phyloP scores from a whole-genome alignment of 306 rosid genomes.

The Fragaria ananassa region DNA sequence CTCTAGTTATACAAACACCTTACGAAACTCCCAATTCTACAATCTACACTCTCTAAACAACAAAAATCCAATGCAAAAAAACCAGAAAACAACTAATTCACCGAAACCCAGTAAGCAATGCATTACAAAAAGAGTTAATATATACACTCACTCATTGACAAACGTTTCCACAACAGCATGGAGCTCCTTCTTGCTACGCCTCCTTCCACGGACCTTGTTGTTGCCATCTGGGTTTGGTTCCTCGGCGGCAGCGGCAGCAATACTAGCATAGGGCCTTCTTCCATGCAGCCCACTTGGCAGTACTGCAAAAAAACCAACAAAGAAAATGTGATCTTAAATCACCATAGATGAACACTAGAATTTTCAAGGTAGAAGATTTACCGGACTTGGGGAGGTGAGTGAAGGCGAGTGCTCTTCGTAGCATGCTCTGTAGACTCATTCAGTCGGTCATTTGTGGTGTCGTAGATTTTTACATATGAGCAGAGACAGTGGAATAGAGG shows the following conservation, averaged over 20 bases:
- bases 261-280: slow-evolving; percentile 4
- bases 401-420: background rate
- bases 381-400: slow-evolving; percentile 4
- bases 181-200: slow-evolving; percentile 43
- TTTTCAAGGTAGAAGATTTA: background rate
- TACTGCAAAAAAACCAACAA: slow-evolving; percentile 8
- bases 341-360: background rate
- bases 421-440: background rate
- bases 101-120: background rate
- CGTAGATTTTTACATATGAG: background rate
- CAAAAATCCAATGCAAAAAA: background rate
- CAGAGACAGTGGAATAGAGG: background rate
- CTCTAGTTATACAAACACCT: background rate
- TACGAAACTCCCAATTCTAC: background rate
- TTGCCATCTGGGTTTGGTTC: background rate
- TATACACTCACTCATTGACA: slow-evolving; percentile 49
- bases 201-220: slow-evolving; percentile 26
- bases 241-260: background rate
- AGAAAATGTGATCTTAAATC: background rate
- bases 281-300: background rate
- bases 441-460: background rate
- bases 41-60: background rate
- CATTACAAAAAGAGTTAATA: background rate
- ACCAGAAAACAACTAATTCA: background rate
- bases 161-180: slow-evolving; percentile 51